Conservation (phyloP, 1,284 basidiomycete species). For the Pterulicium gracile region DNA sequence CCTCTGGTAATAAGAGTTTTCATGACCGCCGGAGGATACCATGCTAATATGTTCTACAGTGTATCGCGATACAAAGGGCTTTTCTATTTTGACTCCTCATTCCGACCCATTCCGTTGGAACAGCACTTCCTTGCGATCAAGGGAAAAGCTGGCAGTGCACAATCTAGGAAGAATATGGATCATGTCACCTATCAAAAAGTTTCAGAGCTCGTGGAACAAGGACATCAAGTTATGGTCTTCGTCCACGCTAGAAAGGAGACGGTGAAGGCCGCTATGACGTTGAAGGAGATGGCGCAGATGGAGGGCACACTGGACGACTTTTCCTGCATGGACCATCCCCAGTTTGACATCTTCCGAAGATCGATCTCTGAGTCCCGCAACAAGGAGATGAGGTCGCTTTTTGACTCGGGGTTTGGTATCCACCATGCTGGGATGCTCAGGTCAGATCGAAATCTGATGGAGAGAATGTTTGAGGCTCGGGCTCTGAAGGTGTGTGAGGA, state of each 20-base stretch:
- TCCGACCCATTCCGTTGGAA: slow-evolving; percentile 93
- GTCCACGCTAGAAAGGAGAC: slow-evolving; percentile 99
- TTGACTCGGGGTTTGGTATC: slow-evolving; percentile 90
- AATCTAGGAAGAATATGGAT: slow-evolving; percentile 84
- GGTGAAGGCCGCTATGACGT: slow-evolving; percentile 82
- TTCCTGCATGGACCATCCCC: slow-evolving; percentile 70
- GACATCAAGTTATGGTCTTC: slow-evolving; percentile 99
- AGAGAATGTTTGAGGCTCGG: slow-evolving; percentile 86
- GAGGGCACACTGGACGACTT: slow-evolving; percentile 76
- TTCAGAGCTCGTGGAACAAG: slow-evolving; percentile 69
- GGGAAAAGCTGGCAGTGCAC: slow-evolving; percentile 76
- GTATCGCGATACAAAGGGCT: slow-evolving; percentile 88
- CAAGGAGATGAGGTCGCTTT: slow-evolving; percentile 95
- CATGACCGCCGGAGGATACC: too few relatives aligned
- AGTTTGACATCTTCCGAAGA: slow-evolving; percentile 66
- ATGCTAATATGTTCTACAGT: slow-evolving; percentile 28
- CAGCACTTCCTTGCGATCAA: slow-evolving; percentile 96
- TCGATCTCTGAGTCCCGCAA: slow-evolving; percentile 79
- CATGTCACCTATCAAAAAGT: slow-evolving; percentile 88
- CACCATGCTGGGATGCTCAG: slow-evolving; percentile 99
- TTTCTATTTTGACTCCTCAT: slow-evolving; percentile 98
- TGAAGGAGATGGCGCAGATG: slow-evolving; percentile 71
- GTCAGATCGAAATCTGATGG: slow-evolving; percentile 91
- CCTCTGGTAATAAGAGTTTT: slow-evolving; percentile 55
- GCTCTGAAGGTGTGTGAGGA: slow-evolving; percentile 71